Evolutionary conservation across 169 alveolate genomes (phyloP).

Genomic region (Plasmodium malariae): DNA sequence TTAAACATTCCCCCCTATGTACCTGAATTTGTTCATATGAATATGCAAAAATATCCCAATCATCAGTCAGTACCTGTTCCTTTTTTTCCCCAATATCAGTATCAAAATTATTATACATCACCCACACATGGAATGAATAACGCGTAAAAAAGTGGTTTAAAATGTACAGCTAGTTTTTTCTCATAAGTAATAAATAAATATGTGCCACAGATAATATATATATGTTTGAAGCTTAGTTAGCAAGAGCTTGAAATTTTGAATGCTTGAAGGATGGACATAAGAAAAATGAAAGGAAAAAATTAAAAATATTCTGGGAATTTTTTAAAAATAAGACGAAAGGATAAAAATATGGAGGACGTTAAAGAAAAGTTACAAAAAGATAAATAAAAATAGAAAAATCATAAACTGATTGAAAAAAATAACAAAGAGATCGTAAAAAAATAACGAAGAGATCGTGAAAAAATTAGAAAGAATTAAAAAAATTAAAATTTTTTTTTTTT

Average conservation of each 20-base stretch:
- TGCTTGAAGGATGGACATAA: no score
- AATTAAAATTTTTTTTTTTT: no score
- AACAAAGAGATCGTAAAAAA: background rate
- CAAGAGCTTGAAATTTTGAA: no score
- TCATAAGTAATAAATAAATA: background rate
- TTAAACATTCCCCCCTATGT: conserved; percentile 33
- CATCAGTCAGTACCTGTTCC: conserved; percentile 50
- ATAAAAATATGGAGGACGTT: no score
- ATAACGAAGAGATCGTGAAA: background rate
- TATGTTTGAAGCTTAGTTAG: no score
- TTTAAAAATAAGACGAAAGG: no score
- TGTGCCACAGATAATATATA: background rate
- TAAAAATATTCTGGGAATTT: no score
- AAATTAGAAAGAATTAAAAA: no score
- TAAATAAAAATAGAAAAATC: background rate
- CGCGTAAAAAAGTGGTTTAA: conserved; percentile 1
- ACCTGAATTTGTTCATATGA: conserved; percentile 61
- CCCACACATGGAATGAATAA: conserved; percentile 56
- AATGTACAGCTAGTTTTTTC: background rate
- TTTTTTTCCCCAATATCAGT: conserved; percentile 55
- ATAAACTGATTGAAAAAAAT: background rate
- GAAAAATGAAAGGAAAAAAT: no score
- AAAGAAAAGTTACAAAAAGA: no score
- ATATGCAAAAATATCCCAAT: conserved; percentile 44
- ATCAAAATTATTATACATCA: conserved; percentile 45